Evolutionary conservation across 164 flowering plant genomes (phyloP), one percentile per base, ranked within the genome.

Genomic region (Dillenia turbinata): DNA sequence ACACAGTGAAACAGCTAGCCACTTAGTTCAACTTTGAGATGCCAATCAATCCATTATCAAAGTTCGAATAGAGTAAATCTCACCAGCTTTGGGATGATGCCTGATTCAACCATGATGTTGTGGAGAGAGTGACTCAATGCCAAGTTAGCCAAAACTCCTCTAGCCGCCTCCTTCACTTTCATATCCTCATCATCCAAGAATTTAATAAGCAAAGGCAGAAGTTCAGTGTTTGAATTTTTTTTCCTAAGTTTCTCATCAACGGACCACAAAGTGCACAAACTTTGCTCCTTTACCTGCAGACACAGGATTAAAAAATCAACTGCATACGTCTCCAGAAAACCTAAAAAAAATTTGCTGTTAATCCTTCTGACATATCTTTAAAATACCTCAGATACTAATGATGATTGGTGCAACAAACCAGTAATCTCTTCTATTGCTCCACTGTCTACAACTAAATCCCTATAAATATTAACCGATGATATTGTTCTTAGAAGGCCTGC

Each of bases 351-450:
- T 19, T 56, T 9, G 24, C 16, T 46, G 26, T 66, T 14, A 62
- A 51, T 52, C 56, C 58, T 54, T 46, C 17, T 47, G 48, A 59
- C 24, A 64, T 62, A 52, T 22, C 59, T 57, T 60, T 14, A 56
- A 26, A 54, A 71, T 79, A 86, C 98, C 81, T 82, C 85, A 57
- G 81, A 55, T 54, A 76, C 61, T 71, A 85, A 65, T 44, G 87
- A 78, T 67, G 85, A 56, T 45, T 73, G 82, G 57, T 67, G 70
- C 44, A 92, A 73, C 71, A 92, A 78, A 57, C 77, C 80, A 69
- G 73, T 72, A 62, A 88, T 77, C 74, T 78, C 96, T 76, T 92
- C 97, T 50, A 90, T 72, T 15, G 96, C 96, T 59, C 97, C 98
- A 70, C 88, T 78, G 72, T 77, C 85, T 12, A 84, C 93, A 10